Evolutionary conservation across 2,329 filamentous ascomycete species (phyloP).

Genomic region (Trichoderma citrinoviride): DNA sequence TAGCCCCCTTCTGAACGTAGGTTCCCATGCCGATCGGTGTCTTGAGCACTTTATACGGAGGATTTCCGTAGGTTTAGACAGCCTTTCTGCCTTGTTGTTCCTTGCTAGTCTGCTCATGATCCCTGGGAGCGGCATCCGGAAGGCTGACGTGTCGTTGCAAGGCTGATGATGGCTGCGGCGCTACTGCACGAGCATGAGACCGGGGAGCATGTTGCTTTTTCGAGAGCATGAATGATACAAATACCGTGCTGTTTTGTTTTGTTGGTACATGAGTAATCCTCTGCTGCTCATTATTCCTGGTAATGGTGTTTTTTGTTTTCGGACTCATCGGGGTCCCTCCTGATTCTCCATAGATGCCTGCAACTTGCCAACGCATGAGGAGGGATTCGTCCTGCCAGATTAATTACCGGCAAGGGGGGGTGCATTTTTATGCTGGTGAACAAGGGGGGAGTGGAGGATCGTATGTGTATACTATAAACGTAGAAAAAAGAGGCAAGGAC

Average conservation of each 20-base stretch:
- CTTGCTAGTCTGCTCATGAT: neutral
- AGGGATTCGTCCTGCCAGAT: too few species aligned
- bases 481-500: neutral
- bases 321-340: too few species aligned
- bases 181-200: slow-evolving; percentile 9
- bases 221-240: neutral
- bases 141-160: slow-evolving; percentile 18
- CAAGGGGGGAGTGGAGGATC: neutral
- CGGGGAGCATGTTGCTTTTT: neutral
- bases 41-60: neutral
- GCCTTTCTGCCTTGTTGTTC: neutral
- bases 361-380: too few species aligned
- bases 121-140: neutral
- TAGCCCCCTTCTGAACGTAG: neutral
- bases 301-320: too few species aligned
- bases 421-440: neutral
- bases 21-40: neutral
- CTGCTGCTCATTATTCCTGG: too few species aligned
- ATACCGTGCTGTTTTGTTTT: neutral
- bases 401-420: neutral
- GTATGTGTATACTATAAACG: too few species aligned
- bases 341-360: too few species aligned
- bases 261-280: neutral
- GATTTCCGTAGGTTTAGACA: neutral
- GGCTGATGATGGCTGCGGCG: slow-evolving; percentile 8